Evolutionary conservation across 2,329 filamentous ascomycete species (phyloP).

Genomic region (Fusarium sp.): DNA sequence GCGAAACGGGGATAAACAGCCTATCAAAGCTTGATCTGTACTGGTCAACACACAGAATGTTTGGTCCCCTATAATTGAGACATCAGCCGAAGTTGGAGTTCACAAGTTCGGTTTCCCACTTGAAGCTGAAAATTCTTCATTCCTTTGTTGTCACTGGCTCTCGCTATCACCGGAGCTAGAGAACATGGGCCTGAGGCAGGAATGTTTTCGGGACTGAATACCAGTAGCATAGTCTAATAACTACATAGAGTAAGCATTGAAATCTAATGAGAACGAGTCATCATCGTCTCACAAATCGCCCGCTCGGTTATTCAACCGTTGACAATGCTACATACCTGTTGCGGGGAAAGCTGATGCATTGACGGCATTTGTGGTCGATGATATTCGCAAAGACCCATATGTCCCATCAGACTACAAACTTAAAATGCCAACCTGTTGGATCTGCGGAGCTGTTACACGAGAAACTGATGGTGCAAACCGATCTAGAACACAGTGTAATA

Average conservation of each 20-base stretch:
- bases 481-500: not conserved
- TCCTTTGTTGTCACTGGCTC: constrained; percentile 2
- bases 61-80: constrained; percentile 2
- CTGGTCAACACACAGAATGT: not conserved
- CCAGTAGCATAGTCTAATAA: too few species aligned
- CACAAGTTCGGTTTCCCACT: constrained; percentile 21
- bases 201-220: not conserved
- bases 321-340: constrained; percentile 6
- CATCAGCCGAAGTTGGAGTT: constrained; percentile 16
- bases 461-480: too few species aligned
- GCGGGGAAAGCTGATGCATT: constrained; percentile 14
- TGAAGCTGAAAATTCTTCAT: constrained; percentile 26
- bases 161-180: constrained; percentile 29
- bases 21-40: not conserved
- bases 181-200: not conserved
- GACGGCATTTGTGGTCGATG: not conserved
- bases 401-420: not conserved
- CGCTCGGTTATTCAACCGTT: not conserved
- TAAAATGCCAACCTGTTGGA: not conserved
- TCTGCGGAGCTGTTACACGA: not conserved
- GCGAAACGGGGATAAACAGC: constrained; percentile 15
- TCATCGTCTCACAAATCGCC: not conserved
- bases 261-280: constrained; percentile 15
- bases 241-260: not conserved
- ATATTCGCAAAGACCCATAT: constrained; percentile 1